Base-by-base conservation (phyloP, 108 stramenopile species). In the Aurantiochytrium sp. region DNA sequence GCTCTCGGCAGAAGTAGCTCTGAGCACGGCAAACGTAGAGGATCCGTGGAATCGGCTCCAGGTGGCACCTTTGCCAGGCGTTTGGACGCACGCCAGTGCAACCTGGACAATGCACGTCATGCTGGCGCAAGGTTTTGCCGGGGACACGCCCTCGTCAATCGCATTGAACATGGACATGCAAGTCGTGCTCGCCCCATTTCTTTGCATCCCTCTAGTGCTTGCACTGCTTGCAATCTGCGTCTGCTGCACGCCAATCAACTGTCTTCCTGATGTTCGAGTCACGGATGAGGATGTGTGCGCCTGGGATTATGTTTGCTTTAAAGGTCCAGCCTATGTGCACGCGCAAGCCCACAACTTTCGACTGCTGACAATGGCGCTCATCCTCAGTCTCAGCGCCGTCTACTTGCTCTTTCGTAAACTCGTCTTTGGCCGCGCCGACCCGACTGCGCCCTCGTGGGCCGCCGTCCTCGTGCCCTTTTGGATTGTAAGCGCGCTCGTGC, bases 161-260 rank as follows among this genome's bases (percentile, higher is more conserved):
- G 16, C 51, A 12, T 0, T 83, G 49, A 83, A 83, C 51, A 25
- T 18, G 6, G 76, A 53, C 45, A 83, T 83, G 76, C 45, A 53
- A 53, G 76, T 83, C 23, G 28, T 83, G 8, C 51, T 83, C 10
- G 76, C 76, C n/a, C 76, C 76, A 55, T 83, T 83, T 45, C 45
- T 83, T 23, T 83, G 76, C 51, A 47, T 83, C 25, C 76, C 76
- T 0, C 76, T 83, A 1, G n/a, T 83, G 2, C 76, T 83, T 6
- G 23, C 43, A 1, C 45, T 83, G 76, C 51, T 83, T 18, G 51
- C 51, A 23, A 47, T 83, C 51, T 83, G 76, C 28, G 76, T 83
- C 19, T 83, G 76, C 51, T 83, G 76, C 51, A 53, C 76, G n/a
- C 76, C 76, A 6, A n/a, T 83, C 45, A 83, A 83, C 28, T 83